A percentile compares a stretch with the other conserved stretches of the same genome.
Conservation (phyloP, 768 basidiomycete species). For the Stropharia rugosoannulata region DNA sequence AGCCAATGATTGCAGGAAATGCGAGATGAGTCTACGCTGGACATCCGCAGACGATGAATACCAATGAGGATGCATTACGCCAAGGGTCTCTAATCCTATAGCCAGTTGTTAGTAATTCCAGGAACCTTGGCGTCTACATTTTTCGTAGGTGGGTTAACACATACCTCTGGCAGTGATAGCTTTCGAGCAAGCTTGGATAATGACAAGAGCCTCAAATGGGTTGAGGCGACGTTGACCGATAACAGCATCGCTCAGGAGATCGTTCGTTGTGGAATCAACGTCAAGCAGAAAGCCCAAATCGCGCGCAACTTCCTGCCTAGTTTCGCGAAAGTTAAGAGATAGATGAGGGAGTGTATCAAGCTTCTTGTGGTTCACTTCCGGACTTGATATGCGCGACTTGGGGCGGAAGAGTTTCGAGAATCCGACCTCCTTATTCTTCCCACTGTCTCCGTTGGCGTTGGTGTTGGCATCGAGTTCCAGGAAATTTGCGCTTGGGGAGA, state of each 20-base stretch:
- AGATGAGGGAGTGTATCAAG: conserved; percentile 48
- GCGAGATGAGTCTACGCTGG: conserved; percentile 69
- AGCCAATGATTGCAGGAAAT: conserved; percentile 67
- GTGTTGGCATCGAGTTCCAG: conserved; percentile 30
- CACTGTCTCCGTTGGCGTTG: conserved; percentile 23
- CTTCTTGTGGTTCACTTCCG: conserved; percentile 34
- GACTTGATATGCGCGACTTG: conserved; percentile 40
- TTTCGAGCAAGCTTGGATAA: conserved; percentile 69
- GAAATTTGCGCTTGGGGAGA: conserved; percentile 40
- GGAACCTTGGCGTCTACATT: background rate
- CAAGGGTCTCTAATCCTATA: conserved; percentile 76
- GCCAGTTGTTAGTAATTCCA: conserved; percentile 1
- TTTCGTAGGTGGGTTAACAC: conserved; percentile 21
- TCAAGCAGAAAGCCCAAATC: conserved; percentile 61
- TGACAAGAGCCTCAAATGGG: conserved; percentile 59
- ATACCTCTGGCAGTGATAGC: conserved; percentile 64
- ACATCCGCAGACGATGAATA: conserved; percentile 67
- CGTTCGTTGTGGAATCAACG: conserved; percentile 48
- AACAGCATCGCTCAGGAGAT: conserved; percentile 47
- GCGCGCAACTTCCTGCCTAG: conserved; percentile 48
- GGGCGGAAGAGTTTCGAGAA: conserved; percentile 49
- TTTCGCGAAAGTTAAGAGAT: conserved; percentile 58
- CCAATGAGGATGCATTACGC: conserved; percentile 87
- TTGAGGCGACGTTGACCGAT: conserved; percentile 59
- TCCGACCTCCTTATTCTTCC: conserved; percentile 36